Base-by-base conservation (phyloP, 2,329 filamentous ascomycete genomes). In the Neopestalotiopsis sp. region DNA sequence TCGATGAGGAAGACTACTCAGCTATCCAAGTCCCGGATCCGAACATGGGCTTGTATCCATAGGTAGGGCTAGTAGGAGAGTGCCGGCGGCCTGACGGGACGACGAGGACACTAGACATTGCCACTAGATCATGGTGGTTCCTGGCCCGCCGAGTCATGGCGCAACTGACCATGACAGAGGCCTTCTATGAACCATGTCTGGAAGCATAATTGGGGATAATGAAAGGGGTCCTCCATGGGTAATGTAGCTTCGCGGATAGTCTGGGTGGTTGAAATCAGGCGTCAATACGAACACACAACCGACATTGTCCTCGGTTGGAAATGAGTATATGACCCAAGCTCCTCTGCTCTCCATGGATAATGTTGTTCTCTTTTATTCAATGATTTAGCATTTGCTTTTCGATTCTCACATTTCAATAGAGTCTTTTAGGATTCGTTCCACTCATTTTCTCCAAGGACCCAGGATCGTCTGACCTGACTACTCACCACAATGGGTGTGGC, bases 401-500 rank as follows among this genome's bases (percentile, higher is more conserved):
- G 13, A 52, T 38, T 38, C 34, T 10, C 34, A 52, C n/a, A 9
- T 6, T n/a, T 52, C 4, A 52, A 9, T 17, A 20, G 20, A 49
- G 17, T 52, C 45, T 52, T 20, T 52, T 52, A 7, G 45, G n/a
- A n/a, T 52, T 52, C 45, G 20, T 24, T 24, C 17, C 34, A 38
- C 34, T 52, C 45, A 20, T 20, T 20, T 24, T 52, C 20, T 24
- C 24, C 24, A 28, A 20, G n/a, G 45, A 52, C 42, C 42, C 4
- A 49, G 42, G 42, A 28, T 0, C 45, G 45, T n/a, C 45, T 20
- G 17, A 6, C 14, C n/a, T 52, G 9, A n/a, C 20, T 9, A 52
- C n/a, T 17, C 17, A 20, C 45, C n/a, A 52, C 61, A 49, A 64
- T 64, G 61, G 61, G n/a, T 14, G 42, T 64, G n/a, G 61, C 20